A percentile compares a stretch with the other conserved stretches of the same genome.
Evolutionary conservation across 352 stramenopile species (phyloP).

Genomic region (Aphanomyces invadans): DNA sequence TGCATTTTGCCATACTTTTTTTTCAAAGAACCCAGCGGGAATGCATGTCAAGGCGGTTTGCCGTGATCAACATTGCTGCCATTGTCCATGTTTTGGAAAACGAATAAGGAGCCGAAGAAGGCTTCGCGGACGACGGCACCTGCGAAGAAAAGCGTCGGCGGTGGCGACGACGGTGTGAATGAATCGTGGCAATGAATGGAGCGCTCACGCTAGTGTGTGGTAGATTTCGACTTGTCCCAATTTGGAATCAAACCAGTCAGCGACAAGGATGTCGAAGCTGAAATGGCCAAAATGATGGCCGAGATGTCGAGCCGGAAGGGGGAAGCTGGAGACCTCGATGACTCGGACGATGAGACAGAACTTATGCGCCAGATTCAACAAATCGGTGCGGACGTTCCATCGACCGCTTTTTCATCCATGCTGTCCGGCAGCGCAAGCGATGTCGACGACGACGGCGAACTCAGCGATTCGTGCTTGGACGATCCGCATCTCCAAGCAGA

Average conservation of each 20-base stretch:
- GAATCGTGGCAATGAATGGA: background rate
- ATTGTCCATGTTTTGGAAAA: conserved; percentile 21
- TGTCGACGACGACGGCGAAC: background rate
- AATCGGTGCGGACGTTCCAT: background rate
- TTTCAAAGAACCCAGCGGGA: background rate
- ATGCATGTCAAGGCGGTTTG: background rate
- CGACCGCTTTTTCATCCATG: background rate
- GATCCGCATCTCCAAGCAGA: conserved; percentile 8
- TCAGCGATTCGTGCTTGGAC: conserved; percentile 11
- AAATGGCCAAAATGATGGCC: conserved; percentile 51
- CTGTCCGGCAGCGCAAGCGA: background rate
- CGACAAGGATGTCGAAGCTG: conserved; percentile 58
- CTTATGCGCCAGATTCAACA: conserved; percentile 17
- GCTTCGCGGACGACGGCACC: background rate
- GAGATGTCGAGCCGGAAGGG: conserved; percentile 1
- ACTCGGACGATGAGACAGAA: conserved; percentile 9
- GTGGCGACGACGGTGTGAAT: background rate
- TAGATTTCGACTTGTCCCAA: conserved; percentile 29
- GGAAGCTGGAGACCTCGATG: background rate
- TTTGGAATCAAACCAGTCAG: conserved; percentile 66
- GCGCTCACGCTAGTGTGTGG: background rate
- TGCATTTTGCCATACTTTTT: background rate
- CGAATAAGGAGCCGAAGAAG: conserved; percentile 5
- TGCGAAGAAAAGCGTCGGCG: background rate
- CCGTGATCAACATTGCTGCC: background rate